Evolutionary conservation across 2,329 filamentous ascomycete species (phyloP), one percentile per base, ranked within the genome.

Genomic region (Aureobasidium pullulans): DNA sequence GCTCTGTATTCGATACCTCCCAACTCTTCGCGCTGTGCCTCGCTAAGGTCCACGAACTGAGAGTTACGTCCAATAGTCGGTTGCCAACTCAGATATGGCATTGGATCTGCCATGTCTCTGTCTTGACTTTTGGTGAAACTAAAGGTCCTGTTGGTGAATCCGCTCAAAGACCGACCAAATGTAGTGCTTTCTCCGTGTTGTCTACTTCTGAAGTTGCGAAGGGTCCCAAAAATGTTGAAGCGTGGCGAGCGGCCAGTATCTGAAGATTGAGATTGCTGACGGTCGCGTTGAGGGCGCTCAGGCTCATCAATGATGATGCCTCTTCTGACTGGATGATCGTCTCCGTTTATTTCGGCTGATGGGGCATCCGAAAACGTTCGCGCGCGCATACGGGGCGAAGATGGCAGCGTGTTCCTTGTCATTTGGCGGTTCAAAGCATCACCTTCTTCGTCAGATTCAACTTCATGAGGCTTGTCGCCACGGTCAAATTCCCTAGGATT

Each of bases 1-100:
- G 93, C 89, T 6, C 94, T 87, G 69, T 99, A 99, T 72, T 99
- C 94, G 63, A 99, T 96, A 19, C 94, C 94, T 10, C 94, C 94
- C 2, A 99, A 77, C 72, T 99, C 94, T 70, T 99, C 92, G 64
- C 94, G 84, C 73, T 99, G 91, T 64, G 94, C 90, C 65, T 96
- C 88, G 0, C 88, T 89, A 64, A 99, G 74, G 65, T 92, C 90
- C 11, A 94, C 81, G 68, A 97, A 99, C 39, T 89, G 87, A 10
- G 93, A 97, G 71, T 99, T 99, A 63, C 94, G 85, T 28, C 88
- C 93, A 57, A 96, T 83, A 0, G 94, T 99, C 2, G 94, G 90
- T 61, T 92, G 87, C 83, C 90, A 97, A 72, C 90, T 96, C 54
- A 99, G 81, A 71, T 99, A 99, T 0, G 94, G 94, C 76, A 90